Evolutionary conservation across 2,329 filamentous ascomycete genomes (phyloP).

Genomic region (Botrytis cinerea): DNA sequence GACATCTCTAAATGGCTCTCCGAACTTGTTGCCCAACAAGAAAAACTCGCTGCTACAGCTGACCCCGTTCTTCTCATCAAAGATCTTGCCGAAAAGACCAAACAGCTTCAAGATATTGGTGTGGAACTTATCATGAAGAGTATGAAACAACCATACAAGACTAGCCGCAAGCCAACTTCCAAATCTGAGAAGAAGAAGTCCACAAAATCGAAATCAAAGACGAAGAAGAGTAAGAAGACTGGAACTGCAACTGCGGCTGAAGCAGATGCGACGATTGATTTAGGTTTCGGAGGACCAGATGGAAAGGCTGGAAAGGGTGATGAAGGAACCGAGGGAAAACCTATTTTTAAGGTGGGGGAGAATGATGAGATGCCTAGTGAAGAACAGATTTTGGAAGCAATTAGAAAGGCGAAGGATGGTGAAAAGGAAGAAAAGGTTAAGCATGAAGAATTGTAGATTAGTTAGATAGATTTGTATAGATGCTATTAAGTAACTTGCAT

Average conservation of each 20-base stretch:
- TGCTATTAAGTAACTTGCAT: background rate
- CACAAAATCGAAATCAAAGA: conserved; percentile 40
- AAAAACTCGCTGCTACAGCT: conserved; percentile 66
- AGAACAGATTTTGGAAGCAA: conserved; percentile 57
- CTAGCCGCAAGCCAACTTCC: conserved; percentile 26
- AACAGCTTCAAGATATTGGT: conserved; percentile 69
- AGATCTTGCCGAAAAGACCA: conserved; percentile 69
- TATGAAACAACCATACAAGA: conserved; percentile 53
- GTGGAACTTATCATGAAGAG: conserved; percentile 72
- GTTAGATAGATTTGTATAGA: background rate
- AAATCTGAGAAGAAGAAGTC: conserved; percentile 43
- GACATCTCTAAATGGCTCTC: conserved; percentile 73
- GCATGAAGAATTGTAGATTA: conserved; percentile 34
- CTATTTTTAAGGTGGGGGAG: conserved; percentile 44
- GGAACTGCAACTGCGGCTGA: conserved; percentile 42
- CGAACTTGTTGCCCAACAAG: conserved; percentile 69
- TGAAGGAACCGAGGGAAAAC: conserved; percentile 38
- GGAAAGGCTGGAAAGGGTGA: background rate
- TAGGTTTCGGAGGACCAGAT: conserved; percentile 34
- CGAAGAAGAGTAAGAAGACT: conserved; percentile 42
- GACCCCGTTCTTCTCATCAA: conserved; percentile 74
- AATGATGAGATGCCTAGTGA: conserved; percentile 49
- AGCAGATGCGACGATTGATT: conserved; percentile 46
- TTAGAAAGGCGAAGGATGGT: conserved; percentile 45
- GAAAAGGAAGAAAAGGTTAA: conserved; percentile 24